These are phyloP conservation scores for Trifolium fragiferum DNA, from an alignment of 306 rosid genomes.

Conservation along the genomic window DNA sequence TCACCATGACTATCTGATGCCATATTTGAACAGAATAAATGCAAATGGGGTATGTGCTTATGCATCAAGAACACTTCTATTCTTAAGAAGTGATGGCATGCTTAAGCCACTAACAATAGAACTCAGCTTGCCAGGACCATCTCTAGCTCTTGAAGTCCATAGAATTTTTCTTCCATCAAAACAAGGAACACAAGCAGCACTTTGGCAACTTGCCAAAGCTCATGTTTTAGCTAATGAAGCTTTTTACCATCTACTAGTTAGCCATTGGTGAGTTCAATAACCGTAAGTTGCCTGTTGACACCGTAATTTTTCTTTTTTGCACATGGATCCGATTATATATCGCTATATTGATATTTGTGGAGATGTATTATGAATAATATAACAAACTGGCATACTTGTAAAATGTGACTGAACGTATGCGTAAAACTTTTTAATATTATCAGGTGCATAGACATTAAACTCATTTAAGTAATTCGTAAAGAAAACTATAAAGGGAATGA, in stretches of 20 bases:
- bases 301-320: no score
- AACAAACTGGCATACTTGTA: no score
- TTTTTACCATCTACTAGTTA: conserved; percentile 67
- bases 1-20: conserved; percentile 73
- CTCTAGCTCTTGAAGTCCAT: conserved; percentile 34
- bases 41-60: conserved; percentile 51
- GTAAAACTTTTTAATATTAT: no score
- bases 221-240: conserved; percentile 74
- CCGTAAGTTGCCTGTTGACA: no score
- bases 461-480: no score
- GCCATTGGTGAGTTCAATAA: conserved; percentile 69
- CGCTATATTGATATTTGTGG: no score
- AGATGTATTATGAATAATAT: no score
- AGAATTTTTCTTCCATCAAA: conserved; percentile 59
- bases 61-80: conserved; percentile 74
- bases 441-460: no score
- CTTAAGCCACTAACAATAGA: conserved; percentile 76
- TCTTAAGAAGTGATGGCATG: conserved; percentile 62
- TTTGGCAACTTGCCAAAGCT: conserved; percentile 81
- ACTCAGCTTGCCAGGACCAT: conserved; percentile 60
- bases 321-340: no score
- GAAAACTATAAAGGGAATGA: no score
- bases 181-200: conserved; percentile 64
- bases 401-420: no score
- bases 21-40: conserved; percentile 66